phyloP scores from a whole-genome alignment of 2,329 filamentous ascomycete genomes.

The Fusarium chlamydosporum region DNA sequence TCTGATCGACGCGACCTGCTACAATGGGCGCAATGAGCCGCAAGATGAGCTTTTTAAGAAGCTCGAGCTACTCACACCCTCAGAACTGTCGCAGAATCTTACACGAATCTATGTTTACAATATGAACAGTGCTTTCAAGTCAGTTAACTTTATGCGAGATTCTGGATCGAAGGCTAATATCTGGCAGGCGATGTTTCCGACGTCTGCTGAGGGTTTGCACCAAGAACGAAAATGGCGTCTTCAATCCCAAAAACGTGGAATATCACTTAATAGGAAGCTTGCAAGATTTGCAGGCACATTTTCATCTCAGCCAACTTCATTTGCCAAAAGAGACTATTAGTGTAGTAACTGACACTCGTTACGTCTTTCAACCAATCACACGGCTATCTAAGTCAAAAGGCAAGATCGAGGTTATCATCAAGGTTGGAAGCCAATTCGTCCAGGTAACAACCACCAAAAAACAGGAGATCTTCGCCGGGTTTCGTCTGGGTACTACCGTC shows the following conservation, averaged over 20 bases:
- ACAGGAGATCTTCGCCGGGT: slow-evolving; percentile 75
- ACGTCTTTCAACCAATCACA: slow-evolving; percentile 75
- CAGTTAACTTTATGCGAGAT: slow-evolving; percentile 33
- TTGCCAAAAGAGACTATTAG: slow-evolving; percentile 79
- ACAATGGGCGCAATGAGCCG: slow-evolving; percentile 75
- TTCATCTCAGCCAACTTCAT: slow-evolving; percentile 75
- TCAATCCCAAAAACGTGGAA: slow-evolving; percentile 75
- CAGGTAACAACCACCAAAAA: slow-evolving; percentile 78
- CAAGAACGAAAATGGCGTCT: slow-evolving; percentile 71
- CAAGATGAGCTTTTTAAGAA: slow-evolving; percentile 76
- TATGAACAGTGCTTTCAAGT: slow-evolving; percentile 79
- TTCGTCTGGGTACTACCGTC: slow-evolving; percentile 73
- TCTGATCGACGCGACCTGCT: slow-evolving; percentile 78
- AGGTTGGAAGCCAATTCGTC: slow-evolving; percentile 77
- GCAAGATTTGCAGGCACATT: slow-evolving; percentile 75
- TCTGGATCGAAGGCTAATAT: slow-evolving; percentile 13
- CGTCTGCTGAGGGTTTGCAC: slow-evolving; percentile 73
- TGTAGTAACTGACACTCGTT: slow-evolving; percentile 75
- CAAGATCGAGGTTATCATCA: slow-evolving; percentile 78
- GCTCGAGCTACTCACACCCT: slow-evolving; percentile 72
- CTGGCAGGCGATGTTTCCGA: slow-evolving; percentile 70
- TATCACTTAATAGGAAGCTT: slow-evolving; percentile 76
- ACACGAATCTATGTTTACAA: slow-evolving; percentile 78
- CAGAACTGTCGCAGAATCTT: slow-evolving; percentile 71
- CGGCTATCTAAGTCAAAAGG: slow-evolving; percentile 77